Base-by-base conservation (phyloP, 345 rosid species). In the Anastatica hierochuntica region DNA sequence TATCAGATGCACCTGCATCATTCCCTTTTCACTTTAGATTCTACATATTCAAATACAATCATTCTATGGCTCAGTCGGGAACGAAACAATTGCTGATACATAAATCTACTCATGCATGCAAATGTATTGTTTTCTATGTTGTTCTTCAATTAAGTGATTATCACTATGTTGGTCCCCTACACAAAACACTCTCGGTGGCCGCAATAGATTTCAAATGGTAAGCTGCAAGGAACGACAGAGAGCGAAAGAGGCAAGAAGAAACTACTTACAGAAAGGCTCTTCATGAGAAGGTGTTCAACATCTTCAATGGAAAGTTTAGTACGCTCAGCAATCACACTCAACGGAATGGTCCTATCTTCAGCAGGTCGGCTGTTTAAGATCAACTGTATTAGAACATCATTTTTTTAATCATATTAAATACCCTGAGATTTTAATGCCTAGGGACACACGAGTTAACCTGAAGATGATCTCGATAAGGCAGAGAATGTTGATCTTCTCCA, bases 381-480 rank as follows among this genome's bases (percentile, higher is more conserved):
- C 2, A 45, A 54, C 4, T 6, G 41, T 13, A 21, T 53, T 18
- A 47, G 16, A 33, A 54, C 16, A 6, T 10, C 11, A 21, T 36
- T 11, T 20, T 42, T 23, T 18, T 47, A 8, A 0, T 46, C 12
- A 24, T 39, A 53, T 13, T 30, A 47, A 33, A 27, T 2, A 5
- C 27, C 5, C 33, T 4, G 49, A 47, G 10, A 40, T 39, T 4
- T 30, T 10, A 56, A 18, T n/a, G 34, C 45, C 15, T 41, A 61
- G 29, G 47, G 12, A 16, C 29, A 37, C 44, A n/a, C n/a, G n/a
- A n/a, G 36, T 53, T 57, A n/a, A 92, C 99, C 97, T 94, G 72
- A 94, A 94, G 67, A 94, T 94, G 58, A 94, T 94, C 73, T 94
- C 99, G 76, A 88, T 94, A 43, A 94, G 77, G 73, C 97, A 84